Conservation (phyloP, 2,329 filamentous ascomycete genomes). For the Fusarium globosum region DNA sequence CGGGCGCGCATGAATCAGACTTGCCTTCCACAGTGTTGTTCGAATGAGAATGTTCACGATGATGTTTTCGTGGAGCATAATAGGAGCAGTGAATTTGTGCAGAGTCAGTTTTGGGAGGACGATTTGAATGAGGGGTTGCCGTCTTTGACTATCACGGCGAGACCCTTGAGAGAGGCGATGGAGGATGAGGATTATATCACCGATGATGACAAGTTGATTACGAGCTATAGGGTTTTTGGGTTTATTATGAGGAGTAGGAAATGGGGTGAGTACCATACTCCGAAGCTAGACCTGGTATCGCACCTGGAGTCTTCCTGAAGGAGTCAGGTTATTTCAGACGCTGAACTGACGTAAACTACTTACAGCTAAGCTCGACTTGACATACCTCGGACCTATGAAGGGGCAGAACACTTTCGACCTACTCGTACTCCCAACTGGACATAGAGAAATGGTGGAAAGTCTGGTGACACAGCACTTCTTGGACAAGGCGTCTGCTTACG, state of each 20-base stretch:
- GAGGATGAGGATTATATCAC: background rate
- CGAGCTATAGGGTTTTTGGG: rapidly evolving
- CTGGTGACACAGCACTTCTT: background rate
- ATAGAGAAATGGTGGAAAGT: background rate
- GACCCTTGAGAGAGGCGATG: background rate
- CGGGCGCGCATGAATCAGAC: rapidly evolving
- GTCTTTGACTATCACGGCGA: background rate
- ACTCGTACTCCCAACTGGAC: rapidly evolving
- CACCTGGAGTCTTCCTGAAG: rapidly evolving
- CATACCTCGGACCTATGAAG: background rate
- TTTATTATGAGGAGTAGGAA: background rate
- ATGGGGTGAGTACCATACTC: background rate
- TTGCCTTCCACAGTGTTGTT: background rate
- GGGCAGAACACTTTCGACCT: background rate
- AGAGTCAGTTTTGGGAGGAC: background rate
- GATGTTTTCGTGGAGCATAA: background rate
- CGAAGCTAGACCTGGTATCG: background rate
- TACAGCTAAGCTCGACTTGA: background rate
- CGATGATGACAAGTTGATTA: background rate
- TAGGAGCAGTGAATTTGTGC: background rate
- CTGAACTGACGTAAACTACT: rapidly evolving
- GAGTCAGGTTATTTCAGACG: rapidly evolving
- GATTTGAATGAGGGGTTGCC: background rate
- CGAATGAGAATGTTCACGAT: background rate
- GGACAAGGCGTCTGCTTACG: background rate